Evolutionary conservation across 2,329 filamentous ascomycete genomes (phyloP), one percentile per base, ranked within the genome.

Genomic region (Aureobasidium sp.): DNA sequence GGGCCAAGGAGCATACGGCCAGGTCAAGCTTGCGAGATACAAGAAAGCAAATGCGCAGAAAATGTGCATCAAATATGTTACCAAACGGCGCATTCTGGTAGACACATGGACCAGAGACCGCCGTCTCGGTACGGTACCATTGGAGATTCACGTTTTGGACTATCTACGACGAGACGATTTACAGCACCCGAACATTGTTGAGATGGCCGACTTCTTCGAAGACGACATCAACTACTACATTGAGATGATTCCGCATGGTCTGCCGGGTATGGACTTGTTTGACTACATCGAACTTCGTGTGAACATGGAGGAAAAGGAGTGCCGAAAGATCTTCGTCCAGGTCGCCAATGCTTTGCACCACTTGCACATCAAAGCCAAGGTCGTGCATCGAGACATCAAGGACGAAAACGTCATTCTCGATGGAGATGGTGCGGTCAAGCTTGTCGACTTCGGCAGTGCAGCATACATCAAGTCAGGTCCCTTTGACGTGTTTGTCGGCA

Each of bases 401-500:
- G 94, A 99, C 70, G 94, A 99, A 76, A 99, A 99, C 68, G 90
- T 99, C 33, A 89, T 99, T 61, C 80, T 99, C 17, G 94, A 99
- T 70, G 93, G 94, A 39, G 92, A 97, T 72, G 92, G 93, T 29
- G 87, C 89, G 68, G 96, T 99, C 76, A 97, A 97, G 77, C 80
- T 99, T 70, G 97, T 97, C 68, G 94, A 99, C 75, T 99, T 99
- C 76, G 94, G 94, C 64, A 97, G 92, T 72, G 94, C 94, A 63
- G 92, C 94, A 65, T 99, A 99, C 73, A 96, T 97, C 79, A 97
- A 96, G 78, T 97, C 89, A 73, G 94, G 94, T 15, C 94, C 94
- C 49, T 99, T 99, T 80, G 92, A 97, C 73, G 94, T 99, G 15
- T 99, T 99, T 77, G 94, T 99, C 57, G 94, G 94, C 63, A 99